Percentiles rank a stretch among this genome's conserved stretches.
phyloP scores from a whole-genome alignment of 2,329 filamentous ascomycete genomes.

The Colletotrichum sp. region DNA sequence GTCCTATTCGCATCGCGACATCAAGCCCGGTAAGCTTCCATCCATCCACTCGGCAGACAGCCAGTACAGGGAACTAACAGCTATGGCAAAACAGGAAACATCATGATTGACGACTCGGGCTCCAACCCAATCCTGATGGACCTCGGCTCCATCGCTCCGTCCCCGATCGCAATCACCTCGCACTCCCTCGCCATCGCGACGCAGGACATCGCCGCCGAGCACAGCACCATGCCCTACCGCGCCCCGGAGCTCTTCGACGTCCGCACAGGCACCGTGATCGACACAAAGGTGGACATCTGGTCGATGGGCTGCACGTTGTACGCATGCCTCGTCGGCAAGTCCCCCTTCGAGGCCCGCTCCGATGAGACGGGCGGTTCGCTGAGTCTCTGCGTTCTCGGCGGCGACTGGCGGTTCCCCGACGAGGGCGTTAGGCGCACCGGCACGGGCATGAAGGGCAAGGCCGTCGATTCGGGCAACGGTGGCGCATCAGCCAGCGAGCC shows the following conservation, averaged over 20 bases:
- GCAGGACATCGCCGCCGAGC: conserved; percentile 93
- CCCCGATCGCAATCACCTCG: conserved; percentile 87
- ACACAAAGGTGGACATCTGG: conserved; percentile 98
- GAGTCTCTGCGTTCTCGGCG: conserved; percentile 89
- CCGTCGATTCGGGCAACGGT: conserved; percentile 27
- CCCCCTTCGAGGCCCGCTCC: conserved; percentile 92
- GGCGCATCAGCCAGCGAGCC: conserved; percentile 42
- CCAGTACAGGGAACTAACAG: background rate
- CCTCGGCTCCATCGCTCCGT: conserved; percentile 86
- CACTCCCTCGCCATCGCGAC: conserved; percentile 89
- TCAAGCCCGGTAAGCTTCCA: conserved; percentile 80
- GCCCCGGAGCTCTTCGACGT: conserved; percentile 98
- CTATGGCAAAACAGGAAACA: conserved; percentile 68
- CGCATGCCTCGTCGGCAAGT: conserved; percentile 95
- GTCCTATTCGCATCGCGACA: conserved; percentile 93
- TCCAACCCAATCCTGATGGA: conserved; percentile 95
- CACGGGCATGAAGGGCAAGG: conserved; percentile 32
- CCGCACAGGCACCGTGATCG: conserved; percentile 88
- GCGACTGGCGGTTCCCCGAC: conserved; percentile 96
- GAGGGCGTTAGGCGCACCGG: conserved; percentile 65
- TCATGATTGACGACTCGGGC: conserved; percentile 96
- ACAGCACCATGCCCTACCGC: conserved; percentile 98
- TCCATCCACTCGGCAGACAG: background rate
- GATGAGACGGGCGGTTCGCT: conserved; percentile 96
- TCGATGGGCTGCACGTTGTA: conserved; percentile 97